These are phyloP conservation scores for Malassezia obtusa DNA, from an alignment of 1,284 basidiomycete species.

Conservation along the genomic window DNA sequence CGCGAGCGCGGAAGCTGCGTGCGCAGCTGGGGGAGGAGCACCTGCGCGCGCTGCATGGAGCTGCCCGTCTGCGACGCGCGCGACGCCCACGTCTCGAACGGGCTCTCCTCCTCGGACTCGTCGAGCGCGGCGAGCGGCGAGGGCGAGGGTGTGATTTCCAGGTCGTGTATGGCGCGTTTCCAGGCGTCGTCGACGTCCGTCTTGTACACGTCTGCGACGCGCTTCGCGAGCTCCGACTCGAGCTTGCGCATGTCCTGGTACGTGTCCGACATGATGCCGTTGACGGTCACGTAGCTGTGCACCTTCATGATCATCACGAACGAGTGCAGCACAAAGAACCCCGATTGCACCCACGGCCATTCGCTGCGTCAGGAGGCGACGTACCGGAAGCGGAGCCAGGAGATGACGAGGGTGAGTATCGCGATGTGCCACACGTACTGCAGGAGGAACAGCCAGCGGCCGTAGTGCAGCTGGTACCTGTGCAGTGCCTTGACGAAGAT, in stretches of 20 bases:
- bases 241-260: slow-evolving; percentile 23
- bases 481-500: slow-evolving; percentile 56
- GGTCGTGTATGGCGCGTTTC: neutral
- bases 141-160: neutral
- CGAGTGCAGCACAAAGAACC: slow-evolving; percentile 84
- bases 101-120: neutral
- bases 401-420: slow-evolving; percentile 33
- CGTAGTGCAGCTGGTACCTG: slow-evolving; percentile 53
- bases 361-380: slow-evolving; percentile 52
- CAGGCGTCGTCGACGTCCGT: slow-evolving; percentile 23
- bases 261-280: slow-evolving; percentile 64
- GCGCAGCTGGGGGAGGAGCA: neutral
- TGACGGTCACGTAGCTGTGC: slow-evolving; percentile 84
- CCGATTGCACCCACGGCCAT: slow-evolving; percentile 98
- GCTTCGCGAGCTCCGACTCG: slow-evolving; percentile 33
- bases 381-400: slow-evolving; percentile 32
- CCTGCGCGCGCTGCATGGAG: slow-evolving; percentile 5
- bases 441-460: slow-evolving; percentile 20
- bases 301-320: slow-evolving; percentile 89
- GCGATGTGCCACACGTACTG: slow-evolving; percentile 35
- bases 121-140: neutral
- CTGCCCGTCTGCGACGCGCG: slow-evolving; percentile 5
- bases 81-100: neutral
- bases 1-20: neutral
- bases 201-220: slow-evolving; percentile 17